These are phyloP conservation scores for Pyrenophora teres DNA, from an alignment of 2,329 filamentous ascomycete genomes.

Conservation along the genomic window DNA sequence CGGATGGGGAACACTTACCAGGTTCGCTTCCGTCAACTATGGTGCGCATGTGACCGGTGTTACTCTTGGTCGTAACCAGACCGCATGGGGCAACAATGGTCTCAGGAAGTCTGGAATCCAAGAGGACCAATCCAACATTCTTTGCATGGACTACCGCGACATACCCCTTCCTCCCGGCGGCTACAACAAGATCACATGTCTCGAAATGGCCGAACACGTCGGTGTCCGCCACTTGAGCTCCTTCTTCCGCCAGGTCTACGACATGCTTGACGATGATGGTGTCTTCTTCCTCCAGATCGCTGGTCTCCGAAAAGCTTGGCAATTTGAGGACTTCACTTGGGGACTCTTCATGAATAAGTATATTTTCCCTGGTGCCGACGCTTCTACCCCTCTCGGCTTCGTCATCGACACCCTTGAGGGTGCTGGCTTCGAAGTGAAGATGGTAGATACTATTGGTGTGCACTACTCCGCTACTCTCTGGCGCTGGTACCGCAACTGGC, in stretches of 20 bases:
- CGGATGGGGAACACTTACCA: constrained; percentile 95
- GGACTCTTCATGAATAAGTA: constrained; percentile 99
- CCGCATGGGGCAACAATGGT: constrained; percentile 91
- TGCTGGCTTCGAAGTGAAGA: constrained; percentile 89
- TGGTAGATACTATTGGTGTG: constrained; percentile 88
- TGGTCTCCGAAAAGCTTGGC: constrained; percentile 91
- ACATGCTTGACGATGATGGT: constrained; percentile 96
- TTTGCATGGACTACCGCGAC: constrained; percentile 98
- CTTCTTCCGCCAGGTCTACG: constrained; percentile 85
- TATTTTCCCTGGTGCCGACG: constrained; percentile 95
- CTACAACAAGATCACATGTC: constrained; percentile 94
- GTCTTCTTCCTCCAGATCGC: constrained; percentile 96
- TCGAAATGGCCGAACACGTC: constrained; percentile 99
- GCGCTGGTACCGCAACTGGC: constrained; percentile 99
- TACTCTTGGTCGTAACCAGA: constrained; percentile 94
- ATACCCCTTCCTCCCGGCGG: constrained; percentile 76
- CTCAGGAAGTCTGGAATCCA: constrained; percentile 80
- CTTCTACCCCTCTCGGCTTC: constrained; percentile 88
- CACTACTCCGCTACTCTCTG: constrained; percentile 97
- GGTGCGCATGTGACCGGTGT: constrained; percentile 84
- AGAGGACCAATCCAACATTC: constrained; percentile 86
- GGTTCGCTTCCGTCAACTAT: constrained; percentile 91
- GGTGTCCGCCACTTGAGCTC: constrained; percentile 83
- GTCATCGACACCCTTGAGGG: constrained; percentile 84
- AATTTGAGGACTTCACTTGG: constrained; percentile 98